Conservation (phyloP, 805 yeast species). For the Ogataea naganishii region DNA sequence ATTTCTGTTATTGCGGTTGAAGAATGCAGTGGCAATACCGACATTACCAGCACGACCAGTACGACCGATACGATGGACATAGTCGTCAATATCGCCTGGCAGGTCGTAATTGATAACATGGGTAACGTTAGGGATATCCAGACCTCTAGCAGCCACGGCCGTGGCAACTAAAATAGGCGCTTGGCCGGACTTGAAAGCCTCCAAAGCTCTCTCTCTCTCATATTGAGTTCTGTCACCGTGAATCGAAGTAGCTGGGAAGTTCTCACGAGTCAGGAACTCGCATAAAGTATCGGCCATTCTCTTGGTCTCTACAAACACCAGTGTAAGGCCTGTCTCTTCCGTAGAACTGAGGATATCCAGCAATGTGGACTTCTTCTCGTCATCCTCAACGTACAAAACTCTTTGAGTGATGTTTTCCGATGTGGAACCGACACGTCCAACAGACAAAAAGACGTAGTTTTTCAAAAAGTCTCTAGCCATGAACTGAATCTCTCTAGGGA, state of each 20-base stretch:
- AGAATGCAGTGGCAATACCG: slow-evolving; percentile 97
- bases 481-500: slow-evolving; percentile 96
- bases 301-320: slow-evolving; percentile 96
- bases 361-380: slow-evolving; percentile 84
- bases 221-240: slow-evolving; percentile 98
- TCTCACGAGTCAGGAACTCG: slow-evolving; percentile 80
- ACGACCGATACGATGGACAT: slow-evolving; percentile 99
- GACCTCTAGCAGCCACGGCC: slow-evolving; percentile 99
- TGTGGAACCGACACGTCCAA: slow-evolving; percentile 99
- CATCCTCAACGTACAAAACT: slow-evolving; percentile 84
- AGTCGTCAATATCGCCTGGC: slow-evolving; percentile 96
- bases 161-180: slow-evolving; percentile 97
- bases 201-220: slow-evolving; percentile 96
- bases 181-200: slow-evolving; percentile 84
- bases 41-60: slow-evolving; percentile 99
- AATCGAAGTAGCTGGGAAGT: slow-evolving; percentile 95
- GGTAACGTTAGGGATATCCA: slow-evolving; percentile 97
- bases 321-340: slow-evolving; percentile 73
- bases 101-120: slow-evolving; percentile 96
- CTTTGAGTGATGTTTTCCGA: slow-evolving; percentile 97
- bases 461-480: slow-evolving; percentile 96
- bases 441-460: slow-evolving; percentile 91
- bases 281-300: slow-evolving; percentile 96
- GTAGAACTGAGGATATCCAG: slow-evolving; percentile 77
- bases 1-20: slow-evolving; percentile 91